Evolutionary conservation across 179 eudicot species (phyloP).

Genomic region (Beta macrorhiza): DNA sequence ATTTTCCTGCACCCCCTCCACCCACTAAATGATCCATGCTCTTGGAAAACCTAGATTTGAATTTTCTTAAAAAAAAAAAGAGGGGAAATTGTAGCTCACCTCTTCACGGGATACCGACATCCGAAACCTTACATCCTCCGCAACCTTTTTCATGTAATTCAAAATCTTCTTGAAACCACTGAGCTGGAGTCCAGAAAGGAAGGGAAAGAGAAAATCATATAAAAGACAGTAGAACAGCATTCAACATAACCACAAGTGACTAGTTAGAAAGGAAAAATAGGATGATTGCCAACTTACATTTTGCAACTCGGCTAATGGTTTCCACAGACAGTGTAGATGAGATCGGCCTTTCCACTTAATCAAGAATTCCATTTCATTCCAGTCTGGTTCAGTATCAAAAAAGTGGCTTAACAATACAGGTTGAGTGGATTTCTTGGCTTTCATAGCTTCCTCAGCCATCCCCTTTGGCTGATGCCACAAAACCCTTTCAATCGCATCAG

Average conservation of each 20-base stretch:
- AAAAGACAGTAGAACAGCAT: background rate
- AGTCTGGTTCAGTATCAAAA: conserved; percentile 76
- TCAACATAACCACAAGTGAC: background rate
- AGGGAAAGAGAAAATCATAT: background rate
- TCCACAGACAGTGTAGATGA: conserved; percentile 95
- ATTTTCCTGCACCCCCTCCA: background rate
- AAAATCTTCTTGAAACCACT: conserved; percentile 97
- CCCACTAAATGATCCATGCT: background rate
- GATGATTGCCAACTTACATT: conserved; percentile 50
- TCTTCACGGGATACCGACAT: conserved; percentile 88
- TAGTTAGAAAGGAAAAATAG: background rate
- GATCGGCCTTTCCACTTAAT: conserved; percentile 99
- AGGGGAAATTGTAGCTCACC: conserved; percentile 41
- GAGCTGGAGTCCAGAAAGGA: conserved; percentile 51
- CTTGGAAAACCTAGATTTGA: background rate
- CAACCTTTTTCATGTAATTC: conserved; percentile 84
- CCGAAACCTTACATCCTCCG: conserved; percentile 82
- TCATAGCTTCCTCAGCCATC: conserved; percentile 86
- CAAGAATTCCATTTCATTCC: conserved; percentile 87
- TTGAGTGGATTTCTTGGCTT: conserved; percentile 63
- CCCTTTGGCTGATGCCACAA: conserved; percentile 98
- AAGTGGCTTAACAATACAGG: conserved; percentile 74
- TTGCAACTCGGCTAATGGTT: conserved; percentile 72
- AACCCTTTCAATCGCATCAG: conserved; percentile 84
- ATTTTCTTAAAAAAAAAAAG: background rate